These are phyloP conservation scores for Rasamsonia emersonii DNA, from an alignment of 2,329 filamentous ascomycete genomes.

Conservation along the genomic window DNA sequence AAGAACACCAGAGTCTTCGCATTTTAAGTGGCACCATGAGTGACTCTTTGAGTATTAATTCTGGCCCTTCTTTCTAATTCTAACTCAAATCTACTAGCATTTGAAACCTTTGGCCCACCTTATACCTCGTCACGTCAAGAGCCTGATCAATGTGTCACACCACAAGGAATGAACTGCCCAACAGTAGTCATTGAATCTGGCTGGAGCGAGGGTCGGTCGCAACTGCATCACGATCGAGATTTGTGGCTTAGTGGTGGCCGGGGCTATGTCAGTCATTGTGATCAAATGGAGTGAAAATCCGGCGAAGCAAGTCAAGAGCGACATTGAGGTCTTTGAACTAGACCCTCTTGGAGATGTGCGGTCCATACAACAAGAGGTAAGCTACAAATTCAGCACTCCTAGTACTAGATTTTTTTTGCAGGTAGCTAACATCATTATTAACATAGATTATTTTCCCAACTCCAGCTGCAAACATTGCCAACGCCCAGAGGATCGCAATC, in stretches of 20 bases:
- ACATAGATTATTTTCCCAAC: background rate
- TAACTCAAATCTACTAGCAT: background rate
- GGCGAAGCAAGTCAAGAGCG: background rate
- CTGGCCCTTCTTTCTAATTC: background rate
- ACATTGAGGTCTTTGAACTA: slow-evolving; percentile 1
- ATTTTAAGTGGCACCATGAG: background rate
- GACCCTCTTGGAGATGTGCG: background rate
- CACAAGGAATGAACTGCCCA: background rate
- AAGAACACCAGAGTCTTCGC: background rate
- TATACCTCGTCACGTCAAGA: slow-evolving; percentile 1
- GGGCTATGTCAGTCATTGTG: background rate
- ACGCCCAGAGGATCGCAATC: background rate
- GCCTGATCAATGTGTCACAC: slow-evolving; percentile 1
- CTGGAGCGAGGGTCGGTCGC: background rate
- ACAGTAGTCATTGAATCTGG: background rate
- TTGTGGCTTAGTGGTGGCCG: background rate
- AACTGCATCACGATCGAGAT: background rate
- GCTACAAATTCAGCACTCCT: background rate
- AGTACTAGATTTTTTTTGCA: too few relatives aligned
- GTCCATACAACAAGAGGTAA: background rate
- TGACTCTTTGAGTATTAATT: background rate
- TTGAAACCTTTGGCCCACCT: background rate
- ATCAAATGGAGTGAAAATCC: background rate
- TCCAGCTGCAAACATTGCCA: background rate
- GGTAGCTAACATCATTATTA: background rate